phyloP scores from a whole-genome alignment of 163 green algal genomes.

The Scenedesmus sp. region DNA sequence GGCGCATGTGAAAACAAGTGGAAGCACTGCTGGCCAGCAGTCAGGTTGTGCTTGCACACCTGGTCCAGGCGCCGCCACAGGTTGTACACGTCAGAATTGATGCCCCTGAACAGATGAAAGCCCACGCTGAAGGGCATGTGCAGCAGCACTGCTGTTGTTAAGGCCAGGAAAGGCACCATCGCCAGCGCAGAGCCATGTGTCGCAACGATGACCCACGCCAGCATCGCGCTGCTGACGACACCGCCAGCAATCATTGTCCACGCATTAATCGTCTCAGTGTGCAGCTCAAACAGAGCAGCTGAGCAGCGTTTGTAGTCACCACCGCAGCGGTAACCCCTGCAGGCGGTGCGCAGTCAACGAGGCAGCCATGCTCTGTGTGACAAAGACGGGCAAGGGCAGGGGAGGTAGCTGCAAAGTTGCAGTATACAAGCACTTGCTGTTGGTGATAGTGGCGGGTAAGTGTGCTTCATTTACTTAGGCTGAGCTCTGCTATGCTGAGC shows the following conservation, averaged over 20 bases:
- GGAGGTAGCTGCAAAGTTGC: background rate
- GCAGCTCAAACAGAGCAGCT: slow-evolving; percentile 44
- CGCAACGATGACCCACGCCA: background rate
- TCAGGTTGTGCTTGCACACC: background rate
- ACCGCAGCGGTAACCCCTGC: slow-evolving; percentile 47
- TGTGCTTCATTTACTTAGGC: background rate
- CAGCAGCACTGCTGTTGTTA: slow-evolving; percentile 44
- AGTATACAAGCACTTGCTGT: background rate
- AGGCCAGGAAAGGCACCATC: slow-evolving; percentile 28
- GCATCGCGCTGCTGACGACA: slow-evolving; percentile 14
- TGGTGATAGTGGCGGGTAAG: background rate
- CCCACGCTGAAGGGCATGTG: slow-evolving; percentile 55
- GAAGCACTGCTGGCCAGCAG: background rate
- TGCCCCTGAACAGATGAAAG: slow-evolving; percentile 55
- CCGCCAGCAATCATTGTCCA: slow-evolving; percentile 53
- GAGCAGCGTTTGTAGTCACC: slow-evolving; percentile 44
- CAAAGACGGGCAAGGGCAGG: background rate
- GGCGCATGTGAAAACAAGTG: background rate
- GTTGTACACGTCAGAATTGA: slow-evolving; percentile 53
- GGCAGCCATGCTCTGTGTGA: background rate
- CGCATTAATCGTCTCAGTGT: slow-evolving; percentile 57
- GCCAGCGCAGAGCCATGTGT: background rate
- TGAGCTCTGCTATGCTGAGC: background rate
- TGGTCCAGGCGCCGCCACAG: slow-evolving; percentile 46
- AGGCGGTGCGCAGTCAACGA: background rate